phyloP scores from a whole-genome alignment of 805 yeast genomes.

The Danielia reshetovae region DNA sequence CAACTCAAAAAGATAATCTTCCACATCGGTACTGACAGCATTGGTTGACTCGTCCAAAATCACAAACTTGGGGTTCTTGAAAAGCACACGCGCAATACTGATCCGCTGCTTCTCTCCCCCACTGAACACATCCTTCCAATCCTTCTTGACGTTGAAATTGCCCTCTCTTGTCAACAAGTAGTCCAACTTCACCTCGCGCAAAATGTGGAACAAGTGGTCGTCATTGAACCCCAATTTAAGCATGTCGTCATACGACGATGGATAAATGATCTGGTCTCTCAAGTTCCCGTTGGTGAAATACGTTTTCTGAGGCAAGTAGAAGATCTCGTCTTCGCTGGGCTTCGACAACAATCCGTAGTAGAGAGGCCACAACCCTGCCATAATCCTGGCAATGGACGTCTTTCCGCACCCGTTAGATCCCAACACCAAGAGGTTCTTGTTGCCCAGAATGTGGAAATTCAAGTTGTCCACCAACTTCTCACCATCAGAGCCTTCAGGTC shows the following conservation, averaged over 20 bases:
- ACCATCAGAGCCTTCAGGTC: constrained; percentile 56
- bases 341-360: constrained; percentile 79
- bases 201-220: constrained; percentile 58
- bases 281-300: constrained; percentile 80
- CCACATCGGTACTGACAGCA: constrained; percentile 87
- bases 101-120: constrained; percentile 96
- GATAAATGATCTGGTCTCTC: constrained; percentile 89
- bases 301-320: constrained; percentile 81
- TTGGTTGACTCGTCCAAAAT: constrained; percentile 92
- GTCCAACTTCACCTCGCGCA: constrained; percentile 74
- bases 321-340: constrained; percentile 65
- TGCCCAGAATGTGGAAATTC: constrained; percentile 53
- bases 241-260: constrained; percentile 75
- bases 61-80: constrained; percentile 76
- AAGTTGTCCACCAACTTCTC: constrained; percentile 55
- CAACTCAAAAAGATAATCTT: constrained; percentile 77
- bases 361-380: constrained; percentile 91
- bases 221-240: constrained; percentile 68
- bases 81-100: constrained; percentile 80
- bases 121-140: constrained; percentile 88
- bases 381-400: constrained; percentile 75
- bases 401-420: constrained; percentile 92
- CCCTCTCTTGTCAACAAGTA: constrained; percentile 70
- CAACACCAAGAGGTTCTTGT: constrained; percentile 70
- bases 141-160: constrained; percentile 51